Evolutionary conservation across 225 moss, liverwort and hornwort genomes (phyloP), one percentile per base, ranked within the genome.

Genomic region (Pseudisothecium myosuroides): DNA sequence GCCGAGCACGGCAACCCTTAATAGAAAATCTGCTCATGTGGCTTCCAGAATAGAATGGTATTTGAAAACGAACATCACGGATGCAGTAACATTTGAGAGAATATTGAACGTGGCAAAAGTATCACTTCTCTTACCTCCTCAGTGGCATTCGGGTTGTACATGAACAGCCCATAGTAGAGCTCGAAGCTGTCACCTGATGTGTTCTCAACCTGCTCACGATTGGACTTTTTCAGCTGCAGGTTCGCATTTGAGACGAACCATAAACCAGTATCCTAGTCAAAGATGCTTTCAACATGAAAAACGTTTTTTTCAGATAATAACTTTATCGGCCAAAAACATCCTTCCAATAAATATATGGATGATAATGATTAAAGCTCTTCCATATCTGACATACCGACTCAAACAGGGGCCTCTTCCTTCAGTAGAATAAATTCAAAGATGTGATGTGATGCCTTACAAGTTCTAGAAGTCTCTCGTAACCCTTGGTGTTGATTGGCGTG

Each of bases 161-260:
- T 93, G 90, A 97, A 99, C 76, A 99, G 94, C 29, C 99, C 99
- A 83, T 96, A 99, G 91, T 99, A 99, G 87, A 99, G 97, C 92
- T 99, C 99, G 87, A 95, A 99, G 93, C 99, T 99, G 87, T 99
- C 99, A 80, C 94, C 95, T 59, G 55, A 47, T 14, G 99, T 99
- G 85, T 99, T 95, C 61, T 99, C 95, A 72, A 99, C 99, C 99
- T 99, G 93, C 77, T 84, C 93, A 92, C 55, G 58, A 26, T 58
- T 89, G 85, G 76, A 82, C 60, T 87, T 86, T 39, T 69, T 92
- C 83, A 85, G 89, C 85, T 82, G 78, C 54, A 87, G 58, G 62
- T 85, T 84, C 64, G 58, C 88, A 82, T n/a, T 85, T 80, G 17
- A 88, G 76, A 83, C 74, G 87, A 59, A 49, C 43, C 79, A 81